These are phyloP conservation scores for Trichophyton schoenleinii DNA, from an alignment of 2,329 filamentous ascomycete species.

Conservation along the genomic window DNA sequence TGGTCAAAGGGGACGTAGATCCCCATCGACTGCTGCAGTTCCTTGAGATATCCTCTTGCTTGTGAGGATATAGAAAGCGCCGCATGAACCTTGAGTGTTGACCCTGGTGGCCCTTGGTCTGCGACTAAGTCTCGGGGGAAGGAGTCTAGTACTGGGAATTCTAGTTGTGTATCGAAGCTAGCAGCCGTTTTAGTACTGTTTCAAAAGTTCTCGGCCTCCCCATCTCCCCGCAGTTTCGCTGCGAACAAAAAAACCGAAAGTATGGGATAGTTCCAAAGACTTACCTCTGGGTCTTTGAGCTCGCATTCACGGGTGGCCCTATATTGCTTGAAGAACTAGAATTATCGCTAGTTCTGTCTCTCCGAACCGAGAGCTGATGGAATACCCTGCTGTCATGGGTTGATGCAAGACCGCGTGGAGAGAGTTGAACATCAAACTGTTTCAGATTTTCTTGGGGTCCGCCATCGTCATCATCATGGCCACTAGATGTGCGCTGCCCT, in stretches of 20 bases:
- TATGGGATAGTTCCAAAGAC: not conserved
- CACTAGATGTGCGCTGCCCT: not conserved
- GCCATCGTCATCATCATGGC: not conserved
- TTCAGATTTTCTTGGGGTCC: conserved; percentile 11
- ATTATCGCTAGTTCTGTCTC: conserved; percentile 7
- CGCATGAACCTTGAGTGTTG: conserved; percentile 38
- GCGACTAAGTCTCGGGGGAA: conserved; percentile 62
- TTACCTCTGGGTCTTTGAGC: not conserved
- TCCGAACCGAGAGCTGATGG: conserved; percentile 25
- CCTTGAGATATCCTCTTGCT: conserved; percentile 56
- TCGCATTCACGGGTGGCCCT: not conserved
- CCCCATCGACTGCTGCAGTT: conserved; percentile 50
- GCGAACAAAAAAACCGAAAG: not conserved
- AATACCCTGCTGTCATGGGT: conserved; percentile 22
- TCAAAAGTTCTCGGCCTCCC: not conserved
- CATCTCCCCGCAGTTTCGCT: not conserved
- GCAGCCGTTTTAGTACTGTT: not conserved
- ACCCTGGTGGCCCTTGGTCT: conserved; percentile 26
- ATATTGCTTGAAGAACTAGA: not conserved
- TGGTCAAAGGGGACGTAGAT: conserved; percentile 60
- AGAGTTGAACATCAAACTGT: conserved; percentile 32
- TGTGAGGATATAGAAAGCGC: conserved; percentile 62
- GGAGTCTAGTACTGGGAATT: conserved; percentile 69
- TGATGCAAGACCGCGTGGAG: conserved; percentile 19
- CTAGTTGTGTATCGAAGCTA: conserved; percentile 36